phyloP scores from a whole-genome alignment of 2,329 filamentous ascomycete genomes.

The Coleophoma crateriformis region DNA sequence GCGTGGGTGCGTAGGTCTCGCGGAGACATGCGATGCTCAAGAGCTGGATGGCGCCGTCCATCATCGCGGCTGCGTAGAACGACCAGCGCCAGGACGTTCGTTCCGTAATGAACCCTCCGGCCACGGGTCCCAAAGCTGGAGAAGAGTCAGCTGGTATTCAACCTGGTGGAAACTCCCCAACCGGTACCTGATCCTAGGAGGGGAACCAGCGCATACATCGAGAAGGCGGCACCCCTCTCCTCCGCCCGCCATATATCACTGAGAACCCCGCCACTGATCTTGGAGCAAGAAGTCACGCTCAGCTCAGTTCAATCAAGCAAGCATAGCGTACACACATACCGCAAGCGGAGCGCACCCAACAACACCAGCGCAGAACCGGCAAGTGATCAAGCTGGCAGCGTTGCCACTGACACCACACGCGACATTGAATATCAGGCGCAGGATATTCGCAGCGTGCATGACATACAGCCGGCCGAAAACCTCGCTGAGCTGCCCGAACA shows the following conservation, averaged over 20 bases:
- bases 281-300: too few species aligned
- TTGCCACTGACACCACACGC: neutral
- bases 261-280: neutral
- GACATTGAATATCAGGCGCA: neutral
- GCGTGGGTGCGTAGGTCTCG: constrained; percentile 57
- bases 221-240: neutral
- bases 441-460: neutral
- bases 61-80: constrained; percentile 40
- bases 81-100: constrained; percentile 26
- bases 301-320: neutral
- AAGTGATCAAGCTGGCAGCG: neutral
- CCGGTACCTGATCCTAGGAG: neutral
- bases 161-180: too few species aligned
- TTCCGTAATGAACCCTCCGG: neutral
- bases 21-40: constrained; percentile 35
- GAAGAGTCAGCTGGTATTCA: too few species aligned
- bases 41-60: constrained; percentile 35
- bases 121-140: neutral
- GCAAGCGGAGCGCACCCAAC: neutral
- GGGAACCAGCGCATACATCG: neutral
- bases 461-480: neutral
- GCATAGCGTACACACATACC: neutral
- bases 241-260: neutral
- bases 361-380: neutral
- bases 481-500: neutral